A percentile compares a stretch with the other conserved stretches of the same genome.
Evolutionary conservation across 495 filamentous ascomycete genomes (phyloP).

Genomic region (Viridothelium virens): DNA sequence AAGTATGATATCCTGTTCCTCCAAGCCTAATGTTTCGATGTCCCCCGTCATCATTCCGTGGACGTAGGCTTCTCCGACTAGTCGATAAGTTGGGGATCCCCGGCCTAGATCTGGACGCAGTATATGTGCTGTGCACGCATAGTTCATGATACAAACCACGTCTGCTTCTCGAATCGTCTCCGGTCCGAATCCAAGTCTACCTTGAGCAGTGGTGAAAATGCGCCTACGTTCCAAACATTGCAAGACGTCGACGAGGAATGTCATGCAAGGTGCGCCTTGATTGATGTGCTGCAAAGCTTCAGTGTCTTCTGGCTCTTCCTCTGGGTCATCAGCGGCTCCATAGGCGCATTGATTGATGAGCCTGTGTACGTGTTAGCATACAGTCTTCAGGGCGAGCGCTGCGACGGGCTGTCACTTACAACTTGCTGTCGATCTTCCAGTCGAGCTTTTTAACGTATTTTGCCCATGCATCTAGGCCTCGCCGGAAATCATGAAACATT

Average conservation of each 20-base stretch:
- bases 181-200: neutral
- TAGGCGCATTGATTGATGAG: neutral
- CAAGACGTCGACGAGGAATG: neutral
- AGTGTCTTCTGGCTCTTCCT: neutral
- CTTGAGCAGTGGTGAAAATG: neutral
- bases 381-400: neutral
- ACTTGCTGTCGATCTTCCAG: neutral
- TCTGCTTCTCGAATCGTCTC: neutral
- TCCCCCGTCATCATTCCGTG: constrained; percentile 11
- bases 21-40: neutral
- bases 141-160: neutral
- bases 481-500: neutral
- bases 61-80: constrained; percentile 10
- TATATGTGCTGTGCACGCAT: neutral
- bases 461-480: neutral
- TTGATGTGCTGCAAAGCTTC: neutral
- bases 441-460: neutral
- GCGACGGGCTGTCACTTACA: neutral
- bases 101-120: neutral
- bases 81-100: neutral
- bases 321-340: neutral
- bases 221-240: neutral
- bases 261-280: neutral
- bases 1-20: neutral
- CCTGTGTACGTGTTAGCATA: neutral